These are phyloP conservation scores for Stagonosporopsis rhizophila DNA, from an alignment of 2,329 filamentous ascomycete species.

Conservation along the genomic window DNA sequence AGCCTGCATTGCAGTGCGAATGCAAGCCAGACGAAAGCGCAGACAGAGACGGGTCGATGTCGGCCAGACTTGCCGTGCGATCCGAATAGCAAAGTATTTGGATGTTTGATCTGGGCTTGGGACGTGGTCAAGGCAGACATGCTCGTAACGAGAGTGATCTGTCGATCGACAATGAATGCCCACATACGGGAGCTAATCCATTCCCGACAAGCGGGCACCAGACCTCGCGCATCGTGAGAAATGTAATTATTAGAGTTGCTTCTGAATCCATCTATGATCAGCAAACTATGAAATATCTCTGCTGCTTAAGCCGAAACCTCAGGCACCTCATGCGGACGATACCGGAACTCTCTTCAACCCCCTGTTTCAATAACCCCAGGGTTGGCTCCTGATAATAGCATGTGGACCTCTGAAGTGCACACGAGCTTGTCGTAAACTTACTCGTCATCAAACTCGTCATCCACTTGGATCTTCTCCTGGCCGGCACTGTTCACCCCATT, in stretches of 20 bases:
- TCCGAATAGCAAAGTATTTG: constrained; percentile 2
- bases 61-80: constrained; percentile 5
- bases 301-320: not conserved
- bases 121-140: constrained; percentile 5
- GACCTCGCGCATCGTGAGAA: not conserved
- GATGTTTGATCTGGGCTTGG: constrained; percentile 5
- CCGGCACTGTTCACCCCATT: constrained; percentile 13
- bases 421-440: constrained; percentile 12
- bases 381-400: not conserved
- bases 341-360: constrained; percentile 1
- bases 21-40: not conserved
- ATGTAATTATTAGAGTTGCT: not conserved
- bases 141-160: constrained; percentile 2
- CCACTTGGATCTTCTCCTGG: constrained; percentile 26
- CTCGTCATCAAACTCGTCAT: constrained; percentile 22
- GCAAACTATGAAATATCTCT: too few relatives aligned
- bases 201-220: constrained; percentile 4
- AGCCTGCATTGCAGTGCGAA: not conserved
- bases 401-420: constrained; percentile 1
- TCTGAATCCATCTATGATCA: not conserved
- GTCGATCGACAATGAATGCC: constrained; percentile 12
- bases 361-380: constrained; percentile 13
- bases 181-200: constrained; percentile 4
- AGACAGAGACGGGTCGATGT: not conserved
- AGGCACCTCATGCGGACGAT: constrained; percentile 1